These are phyloP conservation scores for Verticillium klebahnii DNA, from an alignment of 2,329 filamentous ascomycete genomes.

Conservation along the genomic window DNA sequence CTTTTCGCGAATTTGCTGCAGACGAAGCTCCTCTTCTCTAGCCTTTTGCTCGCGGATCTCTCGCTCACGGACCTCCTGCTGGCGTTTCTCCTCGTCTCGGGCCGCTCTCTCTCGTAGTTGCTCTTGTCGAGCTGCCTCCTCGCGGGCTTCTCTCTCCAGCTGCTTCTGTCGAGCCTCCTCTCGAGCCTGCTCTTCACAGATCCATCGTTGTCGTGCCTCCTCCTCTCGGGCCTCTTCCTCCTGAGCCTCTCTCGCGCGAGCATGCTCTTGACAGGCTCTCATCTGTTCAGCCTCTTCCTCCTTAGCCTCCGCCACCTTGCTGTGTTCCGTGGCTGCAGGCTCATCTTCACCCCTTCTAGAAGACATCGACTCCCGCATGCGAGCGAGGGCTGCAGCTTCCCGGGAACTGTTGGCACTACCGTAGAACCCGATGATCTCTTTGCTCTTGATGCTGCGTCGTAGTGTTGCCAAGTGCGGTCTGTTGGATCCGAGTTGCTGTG, in stretches of 20 bases:
- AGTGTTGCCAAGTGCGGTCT: slow-evolving; percentile 34
- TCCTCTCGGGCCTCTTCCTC: not conserved
- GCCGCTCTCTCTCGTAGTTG: not conserved
- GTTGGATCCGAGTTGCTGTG: not conserved
- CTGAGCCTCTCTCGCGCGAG: not conserved
- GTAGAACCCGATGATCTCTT: slow-evolving; percentile 39
- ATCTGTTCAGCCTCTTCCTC: not conserved
- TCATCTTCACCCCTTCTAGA: not conserved
- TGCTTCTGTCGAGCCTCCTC: not conserved
- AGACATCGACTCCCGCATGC: not conserved
- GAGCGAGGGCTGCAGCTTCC: not conserved
- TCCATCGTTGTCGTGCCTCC: not conserved
- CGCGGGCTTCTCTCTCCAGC: not conserved
- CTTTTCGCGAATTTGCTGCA: not conserved
- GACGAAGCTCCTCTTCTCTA: not conserved
- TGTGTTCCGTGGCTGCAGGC: not conserved
- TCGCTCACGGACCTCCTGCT: not conserved
- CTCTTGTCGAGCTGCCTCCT: not conserved
- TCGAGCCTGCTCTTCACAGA: not conserved
- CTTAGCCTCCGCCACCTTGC: not conserved
- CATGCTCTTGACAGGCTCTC: not conserved
- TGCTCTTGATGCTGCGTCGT: slow-evolving; percentile 39
- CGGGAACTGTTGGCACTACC: not conserved
- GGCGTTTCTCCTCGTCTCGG: not conserved
- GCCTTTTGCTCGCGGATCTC: not conserved